Conservation (phyloP, 176 grass and related monocot genomes). For the Oryza glumipatula region DNA sequence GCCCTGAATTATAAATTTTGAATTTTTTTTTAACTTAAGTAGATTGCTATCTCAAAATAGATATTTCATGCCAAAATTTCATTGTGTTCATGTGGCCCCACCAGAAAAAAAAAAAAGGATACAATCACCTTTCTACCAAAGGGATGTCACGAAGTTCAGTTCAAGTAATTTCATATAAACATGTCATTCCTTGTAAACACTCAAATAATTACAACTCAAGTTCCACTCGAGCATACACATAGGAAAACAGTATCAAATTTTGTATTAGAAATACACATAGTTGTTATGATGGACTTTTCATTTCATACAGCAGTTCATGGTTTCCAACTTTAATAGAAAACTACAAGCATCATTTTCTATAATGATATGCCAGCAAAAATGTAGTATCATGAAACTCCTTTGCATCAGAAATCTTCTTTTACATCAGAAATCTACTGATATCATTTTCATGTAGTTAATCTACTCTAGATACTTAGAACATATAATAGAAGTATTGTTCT, state of each 20-base stretch:
- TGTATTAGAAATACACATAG: background rate
- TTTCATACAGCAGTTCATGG: slow-evolving; percentile 21
- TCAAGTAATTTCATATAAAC: background rate
- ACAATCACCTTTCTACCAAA: slow-evolving; percentile 11
- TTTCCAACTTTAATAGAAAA: slow-evolving; percentile 8
- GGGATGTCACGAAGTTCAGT: background rate
- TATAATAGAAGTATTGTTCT: background rate
- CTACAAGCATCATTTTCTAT: background rate
- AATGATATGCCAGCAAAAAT: background rate
- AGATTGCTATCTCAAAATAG: background rate
- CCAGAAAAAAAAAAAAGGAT: background rate
- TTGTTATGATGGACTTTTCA: background rate
- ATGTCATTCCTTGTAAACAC: background rate
- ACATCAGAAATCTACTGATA: background rate
- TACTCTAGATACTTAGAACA: background rate
- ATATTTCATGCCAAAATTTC: slow-evolving; percentile 12
- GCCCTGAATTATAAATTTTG: background rate
- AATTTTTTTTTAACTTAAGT: background rate
- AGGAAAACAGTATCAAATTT: slow-evolving; percentile 5
- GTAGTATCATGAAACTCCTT: background rate
- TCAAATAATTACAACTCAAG: slow-evolving; percentile 21
- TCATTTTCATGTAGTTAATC: background rate
- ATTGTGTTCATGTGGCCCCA: background rate
- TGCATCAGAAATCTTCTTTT: background rate
- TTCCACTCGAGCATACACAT: background rate